A percentile compares a stretch with the other conserved stretches of the same genome.
These are phyloP conservation scores for Phialophora tarda DNA, from an alignment of 2,329 filamentous ascomycete species.

Conservation along the genomic window DNA sequence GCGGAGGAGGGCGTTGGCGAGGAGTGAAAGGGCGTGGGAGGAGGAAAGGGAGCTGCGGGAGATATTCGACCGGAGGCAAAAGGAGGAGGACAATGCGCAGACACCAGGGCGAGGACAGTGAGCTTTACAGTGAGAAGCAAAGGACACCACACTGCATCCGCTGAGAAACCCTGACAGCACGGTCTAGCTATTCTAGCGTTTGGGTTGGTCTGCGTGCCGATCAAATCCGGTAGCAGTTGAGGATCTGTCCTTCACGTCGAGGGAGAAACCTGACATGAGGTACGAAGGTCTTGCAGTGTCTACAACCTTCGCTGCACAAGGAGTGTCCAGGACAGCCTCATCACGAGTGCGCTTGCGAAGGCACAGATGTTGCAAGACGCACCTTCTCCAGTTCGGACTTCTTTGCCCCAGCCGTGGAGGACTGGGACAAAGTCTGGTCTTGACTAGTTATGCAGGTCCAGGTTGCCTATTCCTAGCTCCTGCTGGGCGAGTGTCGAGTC, in stretches of 20 bases:
- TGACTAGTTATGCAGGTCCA: not conserved
- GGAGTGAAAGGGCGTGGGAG: slow-evolving; percentile 37
- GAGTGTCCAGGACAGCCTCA: not conserved
- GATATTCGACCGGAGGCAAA: slow-evolving; percentile 44
- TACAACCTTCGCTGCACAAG: not conserved
- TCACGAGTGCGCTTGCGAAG: not conserved
- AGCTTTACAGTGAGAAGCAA: not conserved
- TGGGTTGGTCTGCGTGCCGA: not conserved
- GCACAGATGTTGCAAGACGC: not conserved
- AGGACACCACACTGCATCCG: not conserved
- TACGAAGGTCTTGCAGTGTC: not conserved
- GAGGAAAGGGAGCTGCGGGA: slow-evolving; percentile 44
- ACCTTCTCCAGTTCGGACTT: not conserved
- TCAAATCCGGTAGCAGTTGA: not conserved
- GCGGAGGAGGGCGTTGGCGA: slow-evolving; percentile 46
- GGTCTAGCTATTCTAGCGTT: not conserved
- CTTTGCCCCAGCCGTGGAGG: not conserved
- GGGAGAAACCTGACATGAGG: not conserved
- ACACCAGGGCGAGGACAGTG: not conserved
- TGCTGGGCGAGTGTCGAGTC: not conserved
- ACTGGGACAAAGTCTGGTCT: not conserved
- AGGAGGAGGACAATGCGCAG: slow-evolving; percentile 4
- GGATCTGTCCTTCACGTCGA: not conserved
- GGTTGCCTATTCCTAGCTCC: not conserved
- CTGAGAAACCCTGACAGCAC: not conserved